A percentile compares a stretch with the other conserved stretches of the same genome.
These are phyloP conservation scores for Hemileccinum rubropunctum DNA, from an alignment of 768 basidiomycete genomes.

Conservation along the genomic window DNA sequence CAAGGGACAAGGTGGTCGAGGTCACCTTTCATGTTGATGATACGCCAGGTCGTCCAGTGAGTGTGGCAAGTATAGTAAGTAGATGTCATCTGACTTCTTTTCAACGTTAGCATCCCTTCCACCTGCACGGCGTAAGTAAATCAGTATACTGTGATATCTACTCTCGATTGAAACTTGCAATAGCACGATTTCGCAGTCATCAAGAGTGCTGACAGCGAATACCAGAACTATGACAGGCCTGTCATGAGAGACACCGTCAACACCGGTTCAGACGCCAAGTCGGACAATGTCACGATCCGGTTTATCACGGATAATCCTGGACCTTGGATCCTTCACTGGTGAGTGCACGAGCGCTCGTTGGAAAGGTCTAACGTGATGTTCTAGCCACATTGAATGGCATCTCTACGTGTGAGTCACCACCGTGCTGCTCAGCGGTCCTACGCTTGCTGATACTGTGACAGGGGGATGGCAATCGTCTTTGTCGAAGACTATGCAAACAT, in stretches of 20 bases:
- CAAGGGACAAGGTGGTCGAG: constrained; percentile 15
- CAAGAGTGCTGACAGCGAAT: constrained; percentile 36
- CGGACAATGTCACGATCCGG: constrained; percentile 38
- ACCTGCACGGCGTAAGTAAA: constrained; percentile 12
- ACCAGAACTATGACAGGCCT: constrained; percentile 52
- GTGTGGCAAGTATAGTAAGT: not conserved
- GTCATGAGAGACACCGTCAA: constrained; percentile 46
- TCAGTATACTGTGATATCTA: not conserved
- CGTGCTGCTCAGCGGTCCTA: too few species aligned
- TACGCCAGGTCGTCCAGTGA: constrained; percentile 27
- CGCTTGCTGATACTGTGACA: not conserved
- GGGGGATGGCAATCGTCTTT: constrained; percentile 16
- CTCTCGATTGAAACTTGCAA: not conserved
- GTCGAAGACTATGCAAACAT: constrained; percentile 8
- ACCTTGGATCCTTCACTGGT: constrained; percentile 32
- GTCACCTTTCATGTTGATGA: constrained; percentile 10
- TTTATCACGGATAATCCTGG: constrained; percentile 55
- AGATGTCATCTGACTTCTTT: not conserved
- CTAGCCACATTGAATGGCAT: constrained; percentile 21
- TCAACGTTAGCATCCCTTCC: constrained; percentile 12
- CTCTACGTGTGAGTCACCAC: constrained; percentile 12
- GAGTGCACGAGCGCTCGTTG: not conserved
- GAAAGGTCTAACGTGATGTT: not conserved
- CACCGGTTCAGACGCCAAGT: constrained; percentile 13
- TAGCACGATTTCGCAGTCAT: constrained; percentile 47